These are phyloP conservation scores for Conoideocrella luteorostrata DNA, from an alignment of 2,329 filamentous ascomycete genomes.

Conservation along the genomic window DNA sequence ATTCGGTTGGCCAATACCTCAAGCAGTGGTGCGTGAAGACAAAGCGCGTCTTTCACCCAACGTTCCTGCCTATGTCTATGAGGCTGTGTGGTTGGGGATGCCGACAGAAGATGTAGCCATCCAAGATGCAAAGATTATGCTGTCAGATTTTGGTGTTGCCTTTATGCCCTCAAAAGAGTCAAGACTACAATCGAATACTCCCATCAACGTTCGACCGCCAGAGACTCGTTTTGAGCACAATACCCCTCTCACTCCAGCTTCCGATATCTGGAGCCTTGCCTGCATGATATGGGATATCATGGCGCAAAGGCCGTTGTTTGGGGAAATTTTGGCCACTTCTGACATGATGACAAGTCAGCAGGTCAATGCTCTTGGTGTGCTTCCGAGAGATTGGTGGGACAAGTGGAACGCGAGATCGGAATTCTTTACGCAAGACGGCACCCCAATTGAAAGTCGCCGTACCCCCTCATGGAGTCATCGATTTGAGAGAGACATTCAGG, in stretches of 20 bases:
- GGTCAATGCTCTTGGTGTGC: slow-evolving; percentile 7
- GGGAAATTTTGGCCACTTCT: slow-evolving; percentile 8
- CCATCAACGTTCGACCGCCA: slow-evolving; percentile 19
- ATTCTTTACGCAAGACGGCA: slow-evolving; percentile 14
- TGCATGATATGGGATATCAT: slow-evolving; percentile 31
- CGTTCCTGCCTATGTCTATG: slow-evolving; percentile 23
- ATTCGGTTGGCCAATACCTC: slow-evolving; percentile 16
- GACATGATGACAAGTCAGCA: slow-evolving; percentile 3
- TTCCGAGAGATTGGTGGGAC: slow-evolving; percentile 18
- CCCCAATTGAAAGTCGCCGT: slow-evolving; percentile 9
- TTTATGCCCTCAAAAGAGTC: slow-evolving; percentile 22
- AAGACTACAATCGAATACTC: slow-evolving; percentile 10
- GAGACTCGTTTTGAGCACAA: slow-evolving; percentile 29
- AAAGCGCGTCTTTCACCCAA: slow-evolving; percentile 9
- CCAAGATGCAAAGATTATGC: slow-evolving; percentile 15
- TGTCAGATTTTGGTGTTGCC: slow-evolving; percentile 29
- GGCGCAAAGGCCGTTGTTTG: slow-evolving; percentile 16
- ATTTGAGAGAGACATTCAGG: slow-evolving; percentile 15
- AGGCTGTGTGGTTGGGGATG: slow-evolving; percentile 28
- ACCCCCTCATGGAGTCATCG: slow-evolving; percentile 13
- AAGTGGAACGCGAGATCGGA: slow-evolving; percentile 14
- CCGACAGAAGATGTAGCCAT: slow-evolving; percentile 23
- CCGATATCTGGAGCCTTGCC: slow-evolving; percentile 34
- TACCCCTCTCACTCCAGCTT: slow-evolving; percentile 24
- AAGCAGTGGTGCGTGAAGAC: slow-evolving; percentile 16